phyloP scores from a whole-genome alignment of 106 monocot species.

The Allium cepa region DNA sequence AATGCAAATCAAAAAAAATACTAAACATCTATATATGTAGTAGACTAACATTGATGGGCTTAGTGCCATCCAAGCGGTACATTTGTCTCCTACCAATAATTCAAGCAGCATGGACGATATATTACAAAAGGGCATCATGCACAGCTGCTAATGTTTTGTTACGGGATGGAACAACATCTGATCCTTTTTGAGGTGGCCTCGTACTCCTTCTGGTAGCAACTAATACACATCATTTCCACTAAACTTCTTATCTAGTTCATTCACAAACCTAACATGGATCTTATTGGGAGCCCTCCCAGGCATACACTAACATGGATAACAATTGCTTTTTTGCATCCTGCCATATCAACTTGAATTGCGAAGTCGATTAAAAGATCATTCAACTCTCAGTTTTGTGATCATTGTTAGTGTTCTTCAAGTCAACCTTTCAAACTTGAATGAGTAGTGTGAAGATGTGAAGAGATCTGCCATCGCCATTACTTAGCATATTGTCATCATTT shows the following conservation, averaged over 20 bases:
- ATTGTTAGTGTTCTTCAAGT: constrained; percentile 72
- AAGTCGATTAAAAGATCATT: constrained; percentile 86
- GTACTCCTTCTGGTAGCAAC: constrained; percentile 63
- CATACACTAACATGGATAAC: constrained; percentile 74
- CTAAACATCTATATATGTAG: too few species aligned
- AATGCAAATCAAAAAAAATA: too few species aligned
- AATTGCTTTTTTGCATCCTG: constrained; percentile 65
- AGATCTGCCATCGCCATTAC: too few species aligned
- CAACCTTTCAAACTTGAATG: constrained; percentile 17
- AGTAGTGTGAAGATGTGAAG: neutral
- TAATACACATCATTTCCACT: constrained; percentile 85
- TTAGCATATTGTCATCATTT: too few species aligned
- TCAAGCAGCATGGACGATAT: constrained; percentile 78
- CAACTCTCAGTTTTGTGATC: constrained; percentile 81
- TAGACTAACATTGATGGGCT: constrained; percentile 59
- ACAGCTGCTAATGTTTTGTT: constrained; percentile 76
- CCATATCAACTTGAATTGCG: constrained; percentile 60
- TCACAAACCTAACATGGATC: constrained; percentile 85
- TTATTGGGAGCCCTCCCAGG: constrained; percentile 70
- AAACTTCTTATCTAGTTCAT: constrained; percentile 95
- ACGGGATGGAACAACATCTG: constrained; percentile 63
- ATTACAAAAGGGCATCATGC: constrained; percentile 82
- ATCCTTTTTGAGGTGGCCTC: constrained; percentile 91
- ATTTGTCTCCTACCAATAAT: constrained; percentile 77
- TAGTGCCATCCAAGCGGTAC: constrained; percentile 76